Evolutionary conservation across 768 basidiomycete species (phyloP), one percentile per base, ranked within the genome.

Genomic region (Kwoniella sp.): DNA sequence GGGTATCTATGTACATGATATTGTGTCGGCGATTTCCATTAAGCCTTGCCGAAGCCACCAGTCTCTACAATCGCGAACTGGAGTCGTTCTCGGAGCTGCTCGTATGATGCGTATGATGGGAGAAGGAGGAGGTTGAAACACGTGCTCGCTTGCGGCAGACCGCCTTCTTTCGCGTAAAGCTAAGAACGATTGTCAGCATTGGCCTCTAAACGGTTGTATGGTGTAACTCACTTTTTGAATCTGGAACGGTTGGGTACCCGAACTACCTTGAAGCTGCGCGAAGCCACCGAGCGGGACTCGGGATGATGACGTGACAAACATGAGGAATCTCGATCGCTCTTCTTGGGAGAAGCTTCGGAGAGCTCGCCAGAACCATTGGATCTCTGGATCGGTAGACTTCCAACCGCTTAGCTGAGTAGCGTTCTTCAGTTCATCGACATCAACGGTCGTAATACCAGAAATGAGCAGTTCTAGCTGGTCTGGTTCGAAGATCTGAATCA

Each of bases 291-390:
- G 85, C 9, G 95, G 95, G 0, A 99, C 95, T 50, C 94, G 85
- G 9, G 93, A 93, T 87, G 64, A 92, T 87, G 75, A 77, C 1
- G 96, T 95, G 15, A 93, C 94, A 81, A 99, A 99, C 83, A 94
- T 95, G 60, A 99, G 84, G 49, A 99, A 91, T 80, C 96, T 93
- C 30, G 96, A 93, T 60, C 92, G 85, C 81, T 99, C 96, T 72
- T 97, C 94, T 33, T 95, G 90, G 69, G 90, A 92, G 83, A 97
- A 97, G 9, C 92, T 95, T 80, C 98, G 92, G 47, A 99, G 85
- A 1, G 95, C 95, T 68, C 96, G 86, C 96, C 96, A 99, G 90
- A 92, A 97, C 94, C 94, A 99, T 27, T 91, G 88, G 64, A 98
- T 93, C 73, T 95, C 93, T 6, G 95, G 91, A 78, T 99, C 94